Base-by-base conservation (phyloP, 768 basidiomycete species). In the Udeniomyces megalosporus region DNA sequence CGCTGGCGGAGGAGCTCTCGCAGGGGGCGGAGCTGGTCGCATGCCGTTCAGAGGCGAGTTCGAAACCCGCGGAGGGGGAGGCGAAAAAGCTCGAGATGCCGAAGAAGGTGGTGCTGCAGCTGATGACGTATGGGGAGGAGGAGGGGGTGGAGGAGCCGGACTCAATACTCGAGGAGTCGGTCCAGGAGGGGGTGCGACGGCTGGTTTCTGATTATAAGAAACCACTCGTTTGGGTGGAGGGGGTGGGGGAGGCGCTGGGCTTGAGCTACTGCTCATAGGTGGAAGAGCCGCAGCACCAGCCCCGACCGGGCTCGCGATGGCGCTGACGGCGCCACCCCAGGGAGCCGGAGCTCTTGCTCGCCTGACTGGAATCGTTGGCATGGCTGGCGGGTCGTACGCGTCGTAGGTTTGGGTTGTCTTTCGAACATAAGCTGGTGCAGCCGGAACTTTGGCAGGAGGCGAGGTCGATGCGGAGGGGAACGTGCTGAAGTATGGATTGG, bases 351-450 rank as follows among this genome's bases (percentile, higher is more conserved):
- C 17, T 22, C 45, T 58, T 4, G 57, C 57, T 34, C 57, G 46
- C 17, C 57, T 5, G 47, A 58, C 57, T 3, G 57, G 57, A 34
- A 58, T 58, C 38, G 29, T 48, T 17, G 57, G 57, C 57, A 58
- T 47, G n/a, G 34, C 57, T 4, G 57, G 57, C 15, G 57, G 57
- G 17, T 58, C 57, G 31, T 48, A 58, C 15, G 57, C 57, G 47
- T 49, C 45, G 46, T 58, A 58, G 29, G 47, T 58, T n/a, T 47
- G 57, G 1, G 57, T 58, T 15, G 57, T 47, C 31, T 47, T 28
- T 3, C 57, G 57, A 7, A 31, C 28, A 47, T 31, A 52, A 4
- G 49, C 15, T 29, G 50, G 60, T 17, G 42, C 48, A 22, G 50
- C 42, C n/a, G 50, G 52, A 22, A 32, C 45, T 26, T 24, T 31